Evolutionary conservation across 257 asterid species (phyloP), one percentile per base, ranked within the genome.

Genomic region (Fraxinus pennsylvanica): DNA sequence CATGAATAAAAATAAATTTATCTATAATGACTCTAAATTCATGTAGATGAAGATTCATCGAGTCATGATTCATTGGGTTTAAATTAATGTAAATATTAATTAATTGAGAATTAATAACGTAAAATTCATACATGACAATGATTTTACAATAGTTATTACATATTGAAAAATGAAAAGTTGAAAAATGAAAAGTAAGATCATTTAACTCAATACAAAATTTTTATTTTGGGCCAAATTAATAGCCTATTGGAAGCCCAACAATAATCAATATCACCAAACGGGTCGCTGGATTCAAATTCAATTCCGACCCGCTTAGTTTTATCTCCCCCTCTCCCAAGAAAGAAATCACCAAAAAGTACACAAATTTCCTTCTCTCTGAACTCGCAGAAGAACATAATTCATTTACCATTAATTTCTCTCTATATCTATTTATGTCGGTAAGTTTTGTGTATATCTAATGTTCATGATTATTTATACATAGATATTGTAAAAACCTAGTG

Each of bases 341-440:
- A 10, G 52, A 2, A 43, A 71, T 22, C 35, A 41, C 22, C 54
- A 22, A 1, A 15, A 17, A 21, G 32, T 1, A 6, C 12, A 10
- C 35, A 14, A 38, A 43, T 43, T 41, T 29, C 75, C 52, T 43
- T 47, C 5, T 9, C 29, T 39, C 7, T 3, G 6, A 72, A 72
- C 65, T 39, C 65, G 33, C 25, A 45, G 65, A 45, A 25, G 17
- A 4, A 63, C 10, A 27, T 19, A 17, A 12, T 5, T 27, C 22
- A 7, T 19, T 27, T 27, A 13, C 9, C 39, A 7, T 32, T 25
- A 59, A 13, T 43, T 71, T 10, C 69, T 72, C 54, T 71, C 52
- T 41, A 22, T 74, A 29, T 78, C 75, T 21, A 12, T 39, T 9
- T 39, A 89, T 89, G 91, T 89, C 91, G 88, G 94, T 89, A 82